Conservation (phyloP, 139 green algal species). For the Microglena sp. region DNA sequence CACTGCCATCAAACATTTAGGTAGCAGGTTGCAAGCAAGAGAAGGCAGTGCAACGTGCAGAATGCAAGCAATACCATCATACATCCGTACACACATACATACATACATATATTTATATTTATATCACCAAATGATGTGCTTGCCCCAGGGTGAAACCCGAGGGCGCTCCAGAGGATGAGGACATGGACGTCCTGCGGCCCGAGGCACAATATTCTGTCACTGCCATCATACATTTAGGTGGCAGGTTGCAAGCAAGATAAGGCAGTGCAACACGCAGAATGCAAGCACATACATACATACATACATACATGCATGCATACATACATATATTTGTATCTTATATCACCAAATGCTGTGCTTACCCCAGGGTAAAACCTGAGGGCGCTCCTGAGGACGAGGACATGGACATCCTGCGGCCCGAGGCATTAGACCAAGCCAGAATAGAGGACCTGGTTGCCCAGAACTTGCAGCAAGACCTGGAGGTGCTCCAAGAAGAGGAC, state of each 20-base stretch:
- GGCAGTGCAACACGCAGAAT: neutral
- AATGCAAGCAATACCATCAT: no score
- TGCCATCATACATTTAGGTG: neutral
- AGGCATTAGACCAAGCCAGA: slow-evolving; percentile 66
- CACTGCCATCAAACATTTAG: neutral
- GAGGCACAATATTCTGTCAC: no score
- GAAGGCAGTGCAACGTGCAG: neutral
- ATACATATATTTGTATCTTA: neutral
- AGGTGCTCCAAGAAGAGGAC: slow-evolving; percentile 61
- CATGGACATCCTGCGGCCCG: slow-evolving; percentile 31
- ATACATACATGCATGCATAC: slow-evolving; percentile 4
- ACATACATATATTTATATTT: slow-evolving; percentile 1
- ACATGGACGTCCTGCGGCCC: no score
- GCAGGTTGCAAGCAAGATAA: neutral
- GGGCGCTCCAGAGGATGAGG: no score
- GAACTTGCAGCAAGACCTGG: slow-evolving; percentile 47
- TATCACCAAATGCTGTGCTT: neutral
- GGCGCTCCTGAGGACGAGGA: neutral
- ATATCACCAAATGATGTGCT: neutral
- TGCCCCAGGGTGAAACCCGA: no score
- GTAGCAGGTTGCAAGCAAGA: neutral
- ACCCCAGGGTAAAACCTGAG: neutral
- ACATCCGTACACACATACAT: no score
- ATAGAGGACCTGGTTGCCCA: slow-evolving; percentile 67
- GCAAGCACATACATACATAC: slow-evolving; percentile 7